These are phyloP conservation scores for Suillus sp. DNA, from an alignment of 768 basidiomycete genomes.

Conservation along the genomic window DNA sequence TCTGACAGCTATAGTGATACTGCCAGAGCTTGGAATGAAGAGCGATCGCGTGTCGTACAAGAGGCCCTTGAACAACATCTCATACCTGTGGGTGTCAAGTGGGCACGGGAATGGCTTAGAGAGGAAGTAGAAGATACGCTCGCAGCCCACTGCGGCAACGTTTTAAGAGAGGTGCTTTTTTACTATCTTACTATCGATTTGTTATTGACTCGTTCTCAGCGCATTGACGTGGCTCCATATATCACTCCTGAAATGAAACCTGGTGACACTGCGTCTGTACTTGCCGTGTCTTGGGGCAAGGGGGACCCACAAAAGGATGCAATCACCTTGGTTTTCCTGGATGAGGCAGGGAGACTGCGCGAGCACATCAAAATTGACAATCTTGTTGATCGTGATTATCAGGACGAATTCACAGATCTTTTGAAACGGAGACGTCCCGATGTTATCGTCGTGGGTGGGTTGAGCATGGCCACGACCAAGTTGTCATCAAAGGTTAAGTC, in stretches of 20 bases:
- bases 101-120: constrained; percentile 85
- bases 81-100: constrained; percentile 83
- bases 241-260: constrained; percentile 58
- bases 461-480: constrained; percentile 79
- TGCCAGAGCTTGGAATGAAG: constrained; percentile 88
- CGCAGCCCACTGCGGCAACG: constrained; percentile 63
- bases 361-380: constrained; percentile 90
- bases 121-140: constrained; percentile 90
- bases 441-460: constrained; percentile 87
- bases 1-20: constrained; percentile 86
- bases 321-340: constrained; percentile 81
- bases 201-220: constrained; percentile 46
- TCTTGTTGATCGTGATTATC: constrained; percentile 66
- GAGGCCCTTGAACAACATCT: constrained; percentile 80
- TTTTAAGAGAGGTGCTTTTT: constrained; percentile 62
- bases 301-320: constrained; percentile 93
- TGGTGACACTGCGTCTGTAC: constrained; percentile 75
- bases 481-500: constrained; percentile 67
- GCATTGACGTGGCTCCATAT: constrained; percentile 83
- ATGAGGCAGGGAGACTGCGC: constrained; percentile 87
- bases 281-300: constrained; percentile 93
- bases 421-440: constrained; percentile 81
- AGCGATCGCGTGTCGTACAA: constrained; percentile 76
- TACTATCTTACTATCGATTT: background rate
- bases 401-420: constrained; percentile 80